A percentile compares a stretch with the other conserved stretches of the same genome.
Evolutionary conservation across 768 basidiomycete genomes (phyloP).

Genomic region (Leccinum sublutescens): DNA sequence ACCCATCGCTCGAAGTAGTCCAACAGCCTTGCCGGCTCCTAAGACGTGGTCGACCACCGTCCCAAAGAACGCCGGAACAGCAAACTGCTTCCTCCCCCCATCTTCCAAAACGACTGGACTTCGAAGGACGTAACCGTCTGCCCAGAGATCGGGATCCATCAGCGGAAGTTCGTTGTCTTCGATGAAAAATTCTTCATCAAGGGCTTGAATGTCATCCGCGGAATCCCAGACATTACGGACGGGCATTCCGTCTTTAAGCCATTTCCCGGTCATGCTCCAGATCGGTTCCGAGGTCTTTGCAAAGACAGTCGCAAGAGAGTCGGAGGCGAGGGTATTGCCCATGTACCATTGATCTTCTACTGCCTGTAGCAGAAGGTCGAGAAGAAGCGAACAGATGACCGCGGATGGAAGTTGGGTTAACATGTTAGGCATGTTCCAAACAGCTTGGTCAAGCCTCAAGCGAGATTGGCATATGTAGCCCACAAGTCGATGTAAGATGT

Average conservation of each 20-base stretch:
- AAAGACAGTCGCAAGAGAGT: constrained; percentile 63
- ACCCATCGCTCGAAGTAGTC: constrained; percentile 62
- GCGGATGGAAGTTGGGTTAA: constrained; percentile 47
- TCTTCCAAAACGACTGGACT: constrained; percentile 35
- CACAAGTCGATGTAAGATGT: constrained; percentile 41
- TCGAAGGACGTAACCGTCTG: constrained; percentile 63
- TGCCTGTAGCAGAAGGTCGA: constrained; percentile 60
- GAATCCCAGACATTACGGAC: constrained; percentile 35
- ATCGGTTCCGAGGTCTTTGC: constrained; percentile 62
- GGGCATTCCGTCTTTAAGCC: constrained; percentile 75
- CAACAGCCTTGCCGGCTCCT: constrained; percentile 72
- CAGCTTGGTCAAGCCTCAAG: constrained; percentile 28
- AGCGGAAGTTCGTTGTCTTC: constrained; percentile 65
- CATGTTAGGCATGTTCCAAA: constrained; percentile 43
- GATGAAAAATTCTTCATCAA: constrained; percentile 81
- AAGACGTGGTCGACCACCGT: constrained; percentile 59
- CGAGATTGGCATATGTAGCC: constrained; percentile 30
- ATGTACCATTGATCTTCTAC: constrained; percentile 60
- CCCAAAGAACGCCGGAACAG: constrained; percentile 59
- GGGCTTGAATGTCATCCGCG: constrained; percentile 19
- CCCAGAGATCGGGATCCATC: constrained; percentile 77
- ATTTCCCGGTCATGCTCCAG: constrained; percentile 70
- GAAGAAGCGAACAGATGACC: constrained; percentile 51
- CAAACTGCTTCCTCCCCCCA: constrained; percentile 24
- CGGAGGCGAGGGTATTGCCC: constrained; percentile 52